phyloP scores from a whole-genome alignment of 139 green algal genomes.

The Volvox reticuliferus region DNA sequence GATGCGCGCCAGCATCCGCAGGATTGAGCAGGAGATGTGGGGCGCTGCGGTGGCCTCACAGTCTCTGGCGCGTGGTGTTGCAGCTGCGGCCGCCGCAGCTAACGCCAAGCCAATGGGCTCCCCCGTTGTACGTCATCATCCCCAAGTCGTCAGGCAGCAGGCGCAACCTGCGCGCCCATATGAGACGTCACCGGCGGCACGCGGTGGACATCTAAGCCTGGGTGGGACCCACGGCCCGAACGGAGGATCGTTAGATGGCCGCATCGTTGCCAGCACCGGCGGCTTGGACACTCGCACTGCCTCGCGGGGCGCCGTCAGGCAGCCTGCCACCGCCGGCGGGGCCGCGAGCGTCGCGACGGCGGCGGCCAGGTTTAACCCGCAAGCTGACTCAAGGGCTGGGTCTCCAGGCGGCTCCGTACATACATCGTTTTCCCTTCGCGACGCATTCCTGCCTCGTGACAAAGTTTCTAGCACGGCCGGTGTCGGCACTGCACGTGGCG shows the following conservation, averaged over 20 bases:
- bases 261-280: not conserved
- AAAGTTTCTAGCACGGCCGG: too few species aligned
- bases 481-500: too few species aligned
- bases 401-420: not conserved
- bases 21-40: slow-evolving; percentile 40
- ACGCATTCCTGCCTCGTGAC: not conserved
- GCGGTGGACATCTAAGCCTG: too few species aligned
- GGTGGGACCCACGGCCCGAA: too few species aligned
- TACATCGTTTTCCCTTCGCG: not conserved
- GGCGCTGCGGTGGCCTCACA: not conserved
- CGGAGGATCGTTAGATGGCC: not conserved
- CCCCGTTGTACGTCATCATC: not conserved
- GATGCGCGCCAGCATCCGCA: slow-evolving; percentile 13
- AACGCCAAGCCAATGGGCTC: not conserved
- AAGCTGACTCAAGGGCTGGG: not conserved
- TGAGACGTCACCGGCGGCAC: not conserved
- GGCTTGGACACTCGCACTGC: too few species aligned
- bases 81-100: not conserved
- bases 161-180: not conserved
- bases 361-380: too few species aligned
- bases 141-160: not conserved
- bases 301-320: not conserved
- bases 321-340: not conserved
- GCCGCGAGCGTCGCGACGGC: not conserved
- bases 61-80: not conserved